These are phyloP conservation scores for Phlyctochytrium arcticum DNA, from an alignment of 192 early-diverging fungal genomes.

Conservation along the genomic window DNA sequence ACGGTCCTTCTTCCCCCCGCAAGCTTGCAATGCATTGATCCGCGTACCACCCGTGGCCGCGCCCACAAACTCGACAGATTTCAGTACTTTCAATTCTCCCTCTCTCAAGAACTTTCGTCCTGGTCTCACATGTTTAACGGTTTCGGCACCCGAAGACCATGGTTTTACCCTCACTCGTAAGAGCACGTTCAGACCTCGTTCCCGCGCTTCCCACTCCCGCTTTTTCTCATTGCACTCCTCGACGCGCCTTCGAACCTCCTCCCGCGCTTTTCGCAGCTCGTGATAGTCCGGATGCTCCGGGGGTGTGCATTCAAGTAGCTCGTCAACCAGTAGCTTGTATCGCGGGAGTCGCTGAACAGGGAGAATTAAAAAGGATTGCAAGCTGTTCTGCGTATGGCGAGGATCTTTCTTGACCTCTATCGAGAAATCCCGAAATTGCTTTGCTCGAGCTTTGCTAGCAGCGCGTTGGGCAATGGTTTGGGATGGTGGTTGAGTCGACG, in stretches of 20 bases:
- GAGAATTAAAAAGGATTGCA: conserved; percentile 81
- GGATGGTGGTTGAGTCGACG: background rate
- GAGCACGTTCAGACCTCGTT: conserved; percentile 22
- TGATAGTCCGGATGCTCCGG: conserved; percentile 74
- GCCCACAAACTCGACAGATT: conserved; percentile 31
- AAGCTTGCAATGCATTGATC: conserved; percentile 12
- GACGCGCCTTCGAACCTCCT: conserved; percentile 64
- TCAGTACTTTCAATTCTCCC: conserved; percentile 25
- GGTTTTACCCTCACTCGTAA: conserved; percentile 10
- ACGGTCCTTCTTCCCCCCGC: conserved; percentile 23
- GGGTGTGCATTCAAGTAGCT: conserved; percentile 77
- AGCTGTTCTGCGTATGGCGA: conserved; percentile 72
- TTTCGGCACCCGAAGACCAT: conserved; percentile 16
- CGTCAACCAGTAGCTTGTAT: conserved; percentile 83
- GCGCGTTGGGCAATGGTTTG: background rate
- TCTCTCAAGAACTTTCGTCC: conserved; percentile 30
- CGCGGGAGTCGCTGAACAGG: conserved; percentile 94
- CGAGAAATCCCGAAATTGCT: conserved; percentile 29
- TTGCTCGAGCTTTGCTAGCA: conserved; percentile 10
- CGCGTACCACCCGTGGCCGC: conserved; percentile 1
- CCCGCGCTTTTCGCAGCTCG: conserved; percentile 62
- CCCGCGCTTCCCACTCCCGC: conserved; percentile 59
- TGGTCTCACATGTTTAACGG: conserved; percentile 10
- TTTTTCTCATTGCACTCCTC: conserved; percentile 85
- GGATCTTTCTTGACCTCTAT: conserved; percentile 45